Conservation (phyloP, 257 asterid genomes). For the Dorcoceras hygrometricum region DNA sequence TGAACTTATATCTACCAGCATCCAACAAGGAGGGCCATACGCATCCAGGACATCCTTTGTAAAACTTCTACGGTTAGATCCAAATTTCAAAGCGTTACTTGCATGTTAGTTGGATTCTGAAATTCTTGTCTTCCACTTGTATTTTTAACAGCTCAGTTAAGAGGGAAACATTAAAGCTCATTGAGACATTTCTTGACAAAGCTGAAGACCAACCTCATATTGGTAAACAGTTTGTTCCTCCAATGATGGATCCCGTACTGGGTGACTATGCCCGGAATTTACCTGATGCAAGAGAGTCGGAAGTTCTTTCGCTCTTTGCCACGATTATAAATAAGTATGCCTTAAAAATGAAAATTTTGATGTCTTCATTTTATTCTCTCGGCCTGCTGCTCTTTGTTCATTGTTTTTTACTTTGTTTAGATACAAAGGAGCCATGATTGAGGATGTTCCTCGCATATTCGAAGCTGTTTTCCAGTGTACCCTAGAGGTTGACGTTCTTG, state of each 20-base stretch:
- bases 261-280: slow-evolving; percentile 93
- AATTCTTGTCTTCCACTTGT: slow-evolving; percentile 2
- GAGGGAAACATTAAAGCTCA: slow-evolving; percentile 92
- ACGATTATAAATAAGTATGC: slow-evolving; percentile 93
- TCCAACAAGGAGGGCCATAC: slow-evolving; percentile 96
- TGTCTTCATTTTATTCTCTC: not conserved
- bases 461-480: slow-evolving; percentile 99
- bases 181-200: slow-evolving; percentile 93
- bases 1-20: slow-evolving; percentile 86
- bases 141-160: slow-evolving; percentile 75
- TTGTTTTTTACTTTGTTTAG: slow-evolving; percentile 36
- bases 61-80: slow-evolving; percentile 82
- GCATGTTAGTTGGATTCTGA: slow-evolving; percentile 4
- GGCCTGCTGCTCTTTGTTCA: slow-evolving; percentile 12
- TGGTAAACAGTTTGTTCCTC: slow-evolving; percentile 93
- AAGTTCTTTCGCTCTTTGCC: slow-evolving; percentile 96
- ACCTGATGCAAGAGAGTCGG: slow-evolving; percentile 99
- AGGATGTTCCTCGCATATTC: slow-evolving; percentile 91
- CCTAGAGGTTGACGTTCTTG: slow-evolving; percentile 61
- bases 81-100: not conserved
- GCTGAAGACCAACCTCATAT: slow-evolving; percentile 91
- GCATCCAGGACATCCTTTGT: slow-evolving; percentile 85
- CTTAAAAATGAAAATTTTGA: not conserved
- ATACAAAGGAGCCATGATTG: slow-evolving; percentile 86
- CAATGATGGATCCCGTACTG: slow-evolving; percentile 98